A percentile compares a stretch with the other conserved stretches of the same genome.
phyloP scores from a whole-genome alignment of 2,329 filamentous ascomycete genomes.

The Fusarium sororula region DNA sequence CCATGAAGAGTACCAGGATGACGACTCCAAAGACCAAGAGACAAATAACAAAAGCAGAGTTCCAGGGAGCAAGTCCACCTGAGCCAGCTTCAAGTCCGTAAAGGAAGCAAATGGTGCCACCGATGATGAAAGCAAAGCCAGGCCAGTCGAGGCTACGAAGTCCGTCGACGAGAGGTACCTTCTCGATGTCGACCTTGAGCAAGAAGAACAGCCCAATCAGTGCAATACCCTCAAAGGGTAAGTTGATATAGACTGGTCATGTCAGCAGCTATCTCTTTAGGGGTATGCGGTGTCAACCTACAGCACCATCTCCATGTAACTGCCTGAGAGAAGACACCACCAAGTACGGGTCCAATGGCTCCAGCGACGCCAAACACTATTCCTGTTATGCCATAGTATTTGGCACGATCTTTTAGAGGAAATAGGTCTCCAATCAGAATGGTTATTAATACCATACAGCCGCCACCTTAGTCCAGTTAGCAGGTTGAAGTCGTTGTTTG shows the following conservation, averaged over 20 bases:
- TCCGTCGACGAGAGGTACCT: constrained; percentile 68
- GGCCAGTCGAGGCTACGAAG: constrained; percentile 70
- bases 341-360: constrained; percentile 71
- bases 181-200: constrained; percentile 74
- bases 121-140: constrained; percentile 68
- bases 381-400: constrained; percentile 62
- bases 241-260: constrained; percentile 65
- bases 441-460: constrained; percentile 34
- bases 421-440: constrained; percentile 61
- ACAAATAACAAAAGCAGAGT: constrained; percentile 77
- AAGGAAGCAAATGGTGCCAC: constrained; percentile 86
- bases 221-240: constrained; percentile 56
- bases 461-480: constrained; percentile 8
- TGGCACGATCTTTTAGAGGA: constrained; percentile 57
- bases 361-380: constrained; percentile 71
- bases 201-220: constrained; percentile 64
- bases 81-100: constrained; percentile 83
- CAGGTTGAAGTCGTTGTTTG: not conserved
- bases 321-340: constrained; percentile 70
- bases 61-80: constrained; percentile 78
- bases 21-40: constrained; percentile 77
- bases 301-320: constrained; percentile 74
- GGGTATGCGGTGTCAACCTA: not conserved
- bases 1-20: constrained; percentile 70
- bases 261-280: not conserved